Evolutionary conservation across 768 basidiomycete genomes (phyloP).

Genomic region (Cystobasidium onofrii): DNA sequence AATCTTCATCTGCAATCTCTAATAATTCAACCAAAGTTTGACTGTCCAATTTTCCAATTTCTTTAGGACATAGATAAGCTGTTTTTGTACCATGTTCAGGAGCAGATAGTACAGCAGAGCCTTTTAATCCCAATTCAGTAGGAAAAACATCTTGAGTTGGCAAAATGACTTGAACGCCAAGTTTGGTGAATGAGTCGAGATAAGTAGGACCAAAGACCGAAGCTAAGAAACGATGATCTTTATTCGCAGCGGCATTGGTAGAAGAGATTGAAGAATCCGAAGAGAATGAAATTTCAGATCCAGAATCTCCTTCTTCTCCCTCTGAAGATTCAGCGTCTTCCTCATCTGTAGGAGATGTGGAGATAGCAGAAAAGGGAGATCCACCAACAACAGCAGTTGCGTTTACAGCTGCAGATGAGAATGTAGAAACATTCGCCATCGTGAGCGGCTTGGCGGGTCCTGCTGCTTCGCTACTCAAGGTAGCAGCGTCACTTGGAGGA

Average conservation of each 20-base stretch:
- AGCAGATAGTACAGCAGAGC: conserved; percentile 67
- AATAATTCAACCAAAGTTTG: conserved; percentile 75
- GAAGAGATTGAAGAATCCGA: conserved; percentile 15
- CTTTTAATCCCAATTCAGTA: conserved; percentile 9
- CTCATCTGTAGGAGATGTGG: conserved; percentile 23
- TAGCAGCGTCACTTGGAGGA: conserved; percentile 42
- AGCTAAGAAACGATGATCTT: conserved; percentile 7
- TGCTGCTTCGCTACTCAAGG: not conserved
- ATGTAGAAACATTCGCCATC: conserved; percentile 26
- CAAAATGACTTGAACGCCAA: conserved; percentile 49
- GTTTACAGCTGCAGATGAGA: not conserved
- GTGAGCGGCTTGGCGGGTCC: conserved; percentile 44
- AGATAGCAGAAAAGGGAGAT: conserved; percentile 30
- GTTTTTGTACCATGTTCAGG: conserved; percentile 61
- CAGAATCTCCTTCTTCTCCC: conserved; percentile 16
- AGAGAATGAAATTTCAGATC: conserved; percentile 18
- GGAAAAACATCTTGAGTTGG: not conserved
- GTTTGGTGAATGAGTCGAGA: conserved; percentile 69
- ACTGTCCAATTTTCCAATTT: conserved; percentile 47
- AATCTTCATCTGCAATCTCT: conserved; percentile 75
- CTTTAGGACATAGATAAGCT: conserved; percentile 64
- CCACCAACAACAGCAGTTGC: not conserved
- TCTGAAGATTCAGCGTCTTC: conserved; percentile 17
- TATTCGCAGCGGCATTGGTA: not conserved
- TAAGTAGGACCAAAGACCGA: conserved; percentile 48